A percentile compares a stretch with the other conserved stretches of the same genome.
phyloP scores from a whole-genome alignment of 1,139 yeast species.

The Geotrichum histeridarum region DNA sequence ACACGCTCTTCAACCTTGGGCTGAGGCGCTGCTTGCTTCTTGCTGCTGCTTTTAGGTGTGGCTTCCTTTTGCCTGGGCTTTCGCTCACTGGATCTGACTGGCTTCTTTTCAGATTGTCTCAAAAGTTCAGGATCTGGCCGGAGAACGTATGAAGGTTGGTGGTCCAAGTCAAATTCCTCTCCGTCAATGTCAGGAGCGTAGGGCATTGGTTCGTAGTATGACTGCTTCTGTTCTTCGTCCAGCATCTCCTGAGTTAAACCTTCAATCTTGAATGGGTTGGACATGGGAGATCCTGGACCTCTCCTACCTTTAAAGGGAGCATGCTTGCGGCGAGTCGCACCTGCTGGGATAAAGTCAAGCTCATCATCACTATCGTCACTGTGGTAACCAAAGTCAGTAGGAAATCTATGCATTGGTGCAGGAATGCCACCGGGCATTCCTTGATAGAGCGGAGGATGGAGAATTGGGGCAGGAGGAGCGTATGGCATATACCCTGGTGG shows the following conservation, averaged over 20 bases:
- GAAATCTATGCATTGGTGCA: background rate
- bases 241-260: background rate
- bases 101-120: background rate
- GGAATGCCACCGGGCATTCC: background rate
- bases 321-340: background rate
- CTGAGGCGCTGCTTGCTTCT: background rate
- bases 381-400: background rate
- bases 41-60: background rate
- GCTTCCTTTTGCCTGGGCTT: background rate
- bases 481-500: too few relatives aligned
- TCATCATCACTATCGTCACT: background rate
- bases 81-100: background rate
- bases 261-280: background rate
- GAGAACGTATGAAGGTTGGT: background rate
- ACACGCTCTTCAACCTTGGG: slow-evolving; percentile 2
- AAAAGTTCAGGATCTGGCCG: slow-evolving; percentile 1
- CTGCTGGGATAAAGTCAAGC: slow-evolving; percentile 6
- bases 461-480: too few relatives aligned
- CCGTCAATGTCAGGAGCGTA: slow-evolving; percentile 6
- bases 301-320: background rate
- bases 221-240: slow-evolving; percentile 3
- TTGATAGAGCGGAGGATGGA: too few relatives aligned
- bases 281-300: background rate
- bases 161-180: background rate
- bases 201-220: slow-evolving; percentile 3